Evolutionary conservation across 371 early-diverging fungal species (phyloP).

Genomic region (Haplosporangium sp.): DNA sequence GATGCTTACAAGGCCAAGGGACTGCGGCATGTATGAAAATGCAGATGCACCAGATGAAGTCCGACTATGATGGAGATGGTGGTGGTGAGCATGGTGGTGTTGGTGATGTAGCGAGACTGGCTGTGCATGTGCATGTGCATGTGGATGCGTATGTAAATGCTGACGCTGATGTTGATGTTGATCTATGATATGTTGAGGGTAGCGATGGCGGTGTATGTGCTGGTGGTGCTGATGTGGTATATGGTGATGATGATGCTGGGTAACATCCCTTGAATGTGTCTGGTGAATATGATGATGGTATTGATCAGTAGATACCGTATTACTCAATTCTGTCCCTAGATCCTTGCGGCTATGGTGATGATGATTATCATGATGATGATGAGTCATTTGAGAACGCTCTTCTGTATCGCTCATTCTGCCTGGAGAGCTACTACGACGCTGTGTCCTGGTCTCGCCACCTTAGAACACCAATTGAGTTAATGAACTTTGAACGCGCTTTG

Average conservation of each 20-base stretch:
- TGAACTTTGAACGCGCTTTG: background rate
- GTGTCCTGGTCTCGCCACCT: slow-evolving; percentile 12
- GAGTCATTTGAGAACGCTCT: background rate
- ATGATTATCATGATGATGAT: background rate
- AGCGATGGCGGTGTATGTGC: slow-evolving; percentile 3
- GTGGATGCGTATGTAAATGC: slow-evolving; percentile 20
- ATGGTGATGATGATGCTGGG: slow-evolving; percentile 6
- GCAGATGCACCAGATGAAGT: slow-evolving; percentile 26
- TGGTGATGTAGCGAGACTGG: slow-evolving; percentile 13
- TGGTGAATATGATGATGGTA: slow-evolving; percentile 15
- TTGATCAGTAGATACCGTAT: background rate
- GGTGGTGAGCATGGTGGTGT: slow-evolving; percentile 45
- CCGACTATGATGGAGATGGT: slow-evolving; percentile 29
- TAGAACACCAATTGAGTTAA: background rate
- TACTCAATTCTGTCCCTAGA: background rate
- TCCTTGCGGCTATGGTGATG: background rate
- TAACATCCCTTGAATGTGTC: background rate
- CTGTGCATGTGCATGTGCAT: slow-evolving; percentile 12
- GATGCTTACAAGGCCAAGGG: slow-evolving; percentile 40
- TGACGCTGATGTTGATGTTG: slow-evolving; percentile 16
- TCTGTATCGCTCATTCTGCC: slow-evolving; percentile 3
- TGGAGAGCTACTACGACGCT: slow-evolving; percentile 3
- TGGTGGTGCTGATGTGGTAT: slow-evolving; percentile 11
- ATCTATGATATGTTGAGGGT: slow-evolving; percentile 10
- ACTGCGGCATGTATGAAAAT: slow-evolving; percentile 43